phyloP scores from a whole-genome alignment of 169 alveolate genomes.

The Sarcocystis neurona region DNA sequence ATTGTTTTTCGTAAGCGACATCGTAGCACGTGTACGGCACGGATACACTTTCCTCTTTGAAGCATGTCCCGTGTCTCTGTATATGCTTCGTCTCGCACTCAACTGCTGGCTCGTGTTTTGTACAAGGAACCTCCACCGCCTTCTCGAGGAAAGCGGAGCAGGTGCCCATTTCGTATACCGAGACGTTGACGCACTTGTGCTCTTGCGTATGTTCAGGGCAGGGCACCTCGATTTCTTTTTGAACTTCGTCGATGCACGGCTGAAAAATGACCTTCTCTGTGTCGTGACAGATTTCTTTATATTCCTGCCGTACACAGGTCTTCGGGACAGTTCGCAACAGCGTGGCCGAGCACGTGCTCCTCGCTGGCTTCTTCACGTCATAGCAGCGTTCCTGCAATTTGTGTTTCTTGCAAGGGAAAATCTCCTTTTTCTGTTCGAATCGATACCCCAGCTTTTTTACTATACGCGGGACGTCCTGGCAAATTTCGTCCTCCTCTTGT shows the following conservation, averaged over 20 bases:
- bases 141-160: background rate
- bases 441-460: background rate
- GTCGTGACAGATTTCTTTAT: background rate
- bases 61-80: background rate
- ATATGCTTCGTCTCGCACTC: background rate
- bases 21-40: conserved; percentile 31
- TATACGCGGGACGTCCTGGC: background rate
- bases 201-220: conserved; percentile 2
- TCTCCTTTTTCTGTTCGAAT: background rate
- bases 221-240: background rate
- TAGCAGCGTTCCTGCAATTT: background rate
- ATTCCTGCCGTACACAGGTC: background rate
- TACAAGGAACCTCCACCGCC: background rate
- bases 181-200: background rate
- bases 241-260: background rate
- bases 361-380: conserved; percentile 25
- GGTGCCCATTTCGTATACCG: conserved; percentile 22
- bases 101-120: background rate
- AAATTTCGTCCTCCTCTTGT: background rate
- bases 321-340: background rate
- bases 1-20: background rate
- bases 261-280: background rate
- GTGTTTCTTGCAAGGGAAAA: background rate
- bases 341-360: background rate
- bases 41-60: background rate